A percentile compares a stretch with the other conserved stretches of the same genome.
Evolutionary conservation across 2,329 filamentous ascomycete species (phyloP).

Genomic region (Fragosphaeria purpurea): DNA sequence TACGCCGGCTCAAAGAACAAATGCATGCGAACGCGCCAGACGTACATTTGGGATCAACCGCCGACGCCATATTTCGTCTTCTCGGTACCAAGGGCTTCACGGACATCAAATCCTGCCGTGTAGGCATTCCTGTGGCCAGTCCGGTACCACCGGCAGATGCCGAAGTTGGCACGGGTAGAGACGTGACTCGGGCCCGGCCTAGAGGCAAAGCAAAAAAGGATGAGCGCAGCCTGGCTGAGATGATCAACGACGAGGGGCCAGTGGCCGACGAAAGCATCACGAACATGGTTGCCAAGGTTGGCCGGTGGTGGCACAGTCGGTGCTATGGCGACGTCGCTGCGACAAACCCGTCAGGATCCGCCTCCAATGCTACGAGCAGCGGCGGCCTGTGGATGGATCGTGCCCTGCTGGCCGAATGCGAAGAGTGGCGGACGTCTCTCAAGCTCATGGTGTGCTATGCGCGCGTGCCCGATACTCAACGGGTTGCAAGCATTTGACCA

Average conservation of each 20-base stretch:
- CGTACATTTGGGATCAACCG: conserved; percentile 49
- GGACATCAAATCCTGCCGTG: conserved; percentile 63
- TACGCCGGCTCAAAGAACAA: conserved; percentile 61
- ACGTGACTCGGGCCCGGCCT: no score
- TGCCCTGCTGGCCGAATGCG: conserved; percentile 69
- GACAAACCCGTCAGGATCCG: conserved; percentile 23
- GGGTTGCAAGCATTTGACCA: conserved; percentile 36
- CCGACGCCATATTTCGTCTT: conserved; percentile 53
- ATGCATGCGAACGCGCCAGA: conserved; percentile 52
- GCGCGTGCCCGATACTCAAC: conserved; percentile 57
- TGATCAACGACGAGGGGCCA: conserved; percentile 61
- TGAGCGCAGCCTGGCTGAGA: conserved; percentile 54
- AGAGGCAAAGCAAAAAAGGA: conserved; percentile 28
- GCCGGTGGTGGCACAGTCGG: conserved; percentile 90
- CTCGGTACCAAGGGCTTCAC: conserved; percentile 61
- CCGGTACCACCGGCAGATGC: conserved; percentile 24
- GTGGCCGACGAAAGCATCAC: conserved; percentile 76
- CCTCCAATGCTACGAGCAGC: conserved; percentile 26
- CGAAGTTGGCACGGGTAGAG: conserved; percentile 3
- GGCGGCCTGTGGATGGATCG: conserved; percentile 71
- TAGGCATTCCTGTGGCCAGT: conserved; percentile 64
- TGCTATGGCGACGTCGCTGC: conserved; percentile 69
- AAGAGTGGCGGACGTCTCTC: conserved; percentile 76
- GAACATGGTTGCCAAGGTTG: conserved; percentile 86
- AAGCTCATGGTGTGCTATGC: conserved; percentile 88